Base-by-base conservation (phyloP, 1,284 basidiomycete genomes). In the Ceratobasidium sp. region DNA sequence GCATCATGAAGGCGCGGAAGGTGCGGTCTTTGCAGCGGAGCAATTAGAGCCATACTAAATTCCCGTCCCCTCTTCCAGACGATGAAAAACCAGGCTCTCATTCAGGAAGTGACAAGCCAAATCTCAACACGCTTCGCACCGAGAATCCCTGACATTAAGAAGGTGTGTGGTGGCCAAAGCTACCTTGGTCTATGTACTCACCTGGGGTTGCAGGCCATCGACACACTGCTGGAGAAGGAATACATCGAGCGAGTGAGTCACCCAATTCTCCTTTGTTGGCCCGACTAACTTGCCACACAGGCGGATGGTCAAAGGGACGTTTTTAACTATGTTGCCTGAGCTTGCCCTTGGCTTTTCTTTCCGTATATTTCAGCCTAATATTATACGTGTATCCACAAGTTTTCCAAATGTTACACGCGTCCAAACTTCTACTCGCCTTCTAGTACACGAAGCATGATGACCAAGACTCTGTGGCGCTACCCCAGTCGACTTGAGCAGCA, bases 1-100 rank as follows among this genome's bases (percentile, higher is more conserved):
- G 96, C 76, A 95, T 99, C 84, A 98, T 99, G 97, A 99, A 99
- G 86, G 95, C 96, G 29, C 90, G 97, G 77, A 97, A 88, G 84
- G 85, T 85, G 75, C 62, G 77, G 65, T 56, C 43, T 22, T 15
- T 43, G 40, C 44, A n/a, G n/a, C 3, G 17, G 43, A 43, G 19
- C 0, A 7, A 22, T 9, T 17, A 61, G 49, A 46, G 25, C 52
- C 54, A 73, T 22, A 49, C 19, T 75, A 37, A 37, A 59, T 62
- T 68, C 40, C 74, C 70, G 64, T 67, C 40, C 34, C 77, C 8
- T 75, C 79, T 75, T 80, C 71, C 83, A 98, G 90, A 95, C 94
- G 78, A 93, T 99, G 92, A 97, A 97, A 88, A 97, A 99, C 85
- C 94, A 97, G 83, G 89, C 91, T 0, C 86, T 99, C 79, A 96